phyloP scores from a whole-genome alignment of 768 basidiomycete genomes.

The Suillus decipiens region DNA sequence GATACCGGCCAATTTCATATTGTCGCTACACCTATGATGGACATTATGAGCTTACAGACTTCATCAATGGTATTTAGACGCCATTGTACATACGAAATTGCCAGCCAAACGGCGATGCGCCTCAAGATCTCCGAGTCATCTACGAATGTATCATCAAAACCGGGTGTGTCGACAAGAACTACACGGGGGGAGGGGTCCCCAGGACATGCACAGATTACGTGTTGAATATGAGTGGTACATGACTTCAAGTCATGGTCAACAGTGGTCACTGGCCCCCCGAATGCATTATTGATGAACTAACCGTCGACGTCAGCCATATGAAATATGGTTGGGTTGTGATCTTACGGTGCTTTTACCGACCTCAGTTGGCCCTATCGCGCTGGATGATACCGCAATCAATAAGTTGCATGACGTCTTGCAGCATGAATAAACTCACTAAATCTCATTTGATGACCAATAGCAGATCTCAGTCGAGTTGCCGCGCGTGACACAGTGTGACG shows the following conservation, averaged over 20 bases:
- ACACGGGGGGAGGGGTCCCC: conserved; percentile 20
- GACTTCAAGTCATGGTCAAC: conserved; percentile 22
- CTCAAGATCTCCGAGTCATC: conserved; percentile 28
- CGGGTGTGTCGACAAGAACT: conserved; percentile 24
- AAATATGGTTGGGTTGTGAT: too few species aligned
- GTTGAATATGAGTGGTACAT: conserved; percentile 23
- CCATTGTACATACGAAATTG: conserved; percentile 25
- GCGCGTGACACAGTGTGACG: too few species aligned
- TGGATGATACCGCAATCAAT: too few species aligned
- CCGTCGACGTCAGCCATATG: neutral
- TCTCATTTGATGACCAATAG: too few species aligned
- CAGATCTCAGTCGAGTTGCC: too few species aligned
- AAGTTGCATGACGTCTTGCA: too few species aligned
- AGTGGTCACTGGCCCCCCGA: neutral
- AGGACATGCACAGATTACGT: conserved; percentile 19
- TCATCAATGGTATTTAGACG: conserved; percentile 2
- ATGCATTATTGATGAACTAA: conserved; percentile 7
- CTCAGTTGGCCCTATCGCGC: too few species aligned
- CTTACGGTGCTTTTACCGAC: too few species aligned
- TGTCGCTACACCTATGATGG: conserved; percentile 25
- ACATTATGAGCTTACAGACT: neutral
- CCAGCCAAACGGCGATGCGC: conserved; percentile 28
- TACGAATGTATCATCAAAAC: conserved; percentile 28
- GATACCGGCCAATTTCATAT: conserved; percentile 31
- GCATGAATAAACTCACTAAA: too few species aligned